Evolutionary conservation across 352 stramenopile genomes (phyloP).

Genomic region (Blastocystis sp.): DNA sequence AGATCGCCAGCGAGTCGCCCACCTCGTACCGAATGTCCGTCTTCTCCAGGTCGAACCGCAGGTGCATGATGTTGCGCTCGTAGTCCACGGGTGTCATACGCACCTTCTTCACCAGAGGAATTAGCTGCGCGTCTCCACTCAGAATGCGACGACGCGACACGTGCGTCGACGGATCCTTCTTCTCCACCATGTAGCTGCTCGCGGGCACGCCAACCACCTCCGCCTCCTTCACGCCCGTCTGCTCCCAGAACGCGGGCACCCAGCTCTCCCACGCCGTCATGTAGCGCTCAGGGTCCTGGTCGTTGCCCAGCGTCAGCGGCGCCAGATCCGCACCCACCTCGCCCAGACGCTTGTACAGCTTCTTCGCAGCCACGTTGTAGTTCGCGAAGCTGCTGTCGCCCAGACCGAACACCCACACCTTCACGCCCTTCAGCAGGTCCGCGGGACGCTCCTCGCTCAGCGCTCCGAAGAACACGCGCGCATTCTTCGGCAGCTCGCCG

Average conservation of each 20-base stretch:
- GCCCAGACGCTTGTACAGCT: constrained; percentile 68
- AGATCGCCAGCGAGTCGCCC: constrained; percentile 71
- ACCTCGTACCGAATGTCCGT: constrained; percentile 72
- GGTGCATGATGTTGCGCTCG: constrained; percentile 72
- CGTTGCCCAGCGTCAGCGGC: neutral
- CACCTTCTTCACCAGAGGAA: constrained; percentile 70
- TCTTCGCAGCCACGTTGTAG: constrained; percentile 68
- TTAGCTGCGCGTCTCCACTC: constrained; percentile 67
- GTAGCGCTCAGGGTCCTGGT: constrained; percentile 24
- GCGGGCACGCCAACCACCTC: neutral
- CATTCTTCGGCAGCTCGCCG: constrained; percentile 70
- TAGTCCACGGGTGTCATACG: constrained; percentile 71
- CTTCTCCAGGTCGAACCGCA: constrained; percentile 73
- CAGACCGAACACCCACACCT: constrained; percentile 70
- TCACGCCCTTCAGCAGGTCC: constrained; percentile 63
- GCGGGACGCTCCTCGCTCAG: constrained; percentile 58
- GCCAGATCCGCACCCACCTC: constrained; percentile 66
- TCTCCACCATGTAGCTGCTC: constrained; percentile 66
- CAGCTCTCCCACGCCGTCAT: neutral
- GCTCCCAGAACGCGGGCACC: neutral
- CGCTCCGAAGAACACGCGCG: constrained; percentile 64
- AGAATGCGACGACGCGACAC: constrained; percentile 63
- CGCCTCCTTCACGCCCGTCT: neutral
- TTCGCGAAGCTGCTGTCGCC: constrained; percentile 72
- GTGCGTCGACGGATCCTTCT: constrained; percentile 45